Conservation (phyloP, 1,139 yeast genomes). For the Sugiyamaella pinicola region DNA sequence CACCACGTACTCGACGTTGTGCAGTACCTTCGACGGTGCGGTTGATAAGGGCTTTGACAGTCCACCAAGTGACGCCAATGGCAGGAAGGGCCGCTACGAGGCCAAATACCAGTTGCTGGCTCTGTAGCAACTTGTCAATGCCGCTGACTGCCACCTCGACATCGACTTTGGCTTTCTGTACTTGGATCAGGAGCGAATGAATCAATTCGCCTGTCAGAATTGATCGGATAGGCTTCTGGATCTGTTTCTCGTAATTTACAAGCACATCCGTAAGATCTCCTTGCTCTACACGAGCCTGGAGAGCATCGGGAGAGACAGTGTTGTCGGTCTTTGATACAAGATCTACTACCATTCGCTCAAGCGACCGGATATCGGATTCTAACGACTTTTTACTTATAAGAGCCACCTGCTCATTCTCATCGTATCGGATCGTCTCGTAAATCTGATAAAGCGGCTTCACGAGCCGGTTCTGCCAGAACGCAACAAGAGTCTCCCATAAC, state of each 20-base stretch:
- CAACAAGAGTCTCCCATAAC: constrained; percentile 61
- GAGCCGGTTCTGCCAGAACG: constrained; percentile 82
- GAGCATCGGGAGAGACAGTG: constrained; percentile 29
- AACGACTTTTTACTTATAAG: constrained; percentile 80
- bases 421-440: constrained; percentile 78
- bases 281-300: constrained; percentile 44
- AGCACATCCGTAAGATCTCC: constrained; percentile 82
- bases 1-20: constrained; percentile 26
- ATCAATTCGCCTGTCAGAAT: constrained; percentile 67
- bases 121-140: constrained; percentile 82
- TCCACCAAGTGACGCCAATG: constrained; percentile 36
- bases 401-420: constrained; percentile 67
- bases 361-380: constrained; percentile 72
- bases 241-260: constrained; percentile 76
- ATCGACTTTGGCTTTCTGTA: constrained; percentile 94
- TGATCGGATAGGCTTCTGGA: constrained; percentile 68
- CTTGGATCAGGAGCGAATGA: constrained; percentile 78
- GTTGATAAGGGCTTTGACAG: constrained; percentile 56
- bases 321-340: constrained; percentile 47
- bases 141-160: constrained; percentile 89
- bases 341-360: constrained; percentile 85
- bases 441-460: constrained; percentile 75
- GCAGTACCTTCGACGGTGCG: constrained; percentile 24
- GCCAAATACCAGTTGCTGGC: constrained; percentile 92
- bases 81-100: constrained; percentile 83